These are phyloP conservation scores for Jacaranda mimosifolia DNA, from an alignment of 257 asterid species.

Conservation along the genomic window DNA sequence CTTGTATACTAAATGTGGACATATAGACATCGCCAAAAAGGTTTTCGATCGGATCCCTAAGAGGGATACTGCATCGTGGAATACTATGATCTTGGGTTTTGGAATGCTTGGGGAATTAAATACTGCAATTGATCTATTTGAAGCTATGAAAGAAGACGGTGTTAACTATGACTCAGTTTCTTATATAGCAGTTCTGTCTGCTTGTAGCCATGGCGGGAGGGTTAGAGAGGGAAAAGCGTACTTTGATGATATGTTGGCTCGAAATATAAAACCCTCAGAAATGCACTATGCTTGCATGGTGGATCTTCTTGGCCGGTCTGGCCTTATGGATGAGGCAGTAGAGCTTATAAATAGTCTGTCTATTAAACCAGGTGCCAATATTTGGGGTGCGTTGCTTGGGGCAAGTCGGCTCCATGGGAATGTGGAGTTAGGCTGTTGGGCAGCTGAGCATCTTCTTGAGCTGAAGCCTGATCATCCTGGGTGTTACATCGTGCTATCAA, in stretches of 20 bases:
- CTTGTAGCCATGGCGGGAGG: slow-evolving; percentile 79
- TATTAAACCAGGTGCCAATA: slow-evolving; percentile 51
- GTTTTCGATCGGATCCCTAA: slow-evolving; percentile 57
- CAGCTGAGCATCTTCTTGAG: slow-evolving; percentile 67
- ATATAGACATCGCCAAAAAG: slow-evolving; percentile 54
- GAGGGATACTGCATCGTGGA: slow-evolving; percentile 77
- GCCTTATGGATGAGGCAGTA: slow-evolving; percentile 67
- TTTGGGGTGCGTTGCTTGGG: slow-evolving; percentile 88
- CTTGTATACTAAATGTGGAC: slow-evolving; percentile 72
- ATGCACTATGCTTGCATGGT: slow-evolving; percentile 90
- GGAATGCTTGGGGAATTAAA: slow-evolving; percentile 73
- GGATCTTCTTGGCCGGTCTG: slow-evolving; percentile 80
- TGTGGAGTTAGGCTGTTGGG: slow-evolving; percentile 77
- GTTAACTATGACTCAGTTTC: slow-evolving; percentile 64
- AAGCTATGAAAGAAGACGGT: slow-evolving; percentile 58
- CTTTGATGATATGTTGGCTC: slow-evolving; percentile 64
- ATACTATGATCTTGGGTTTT: slow-evolving; percentile 75
- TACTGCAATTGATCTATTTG: slow-evolving; percentile 66
- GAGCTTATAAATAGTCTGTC: slow-evolving; percentile 55
- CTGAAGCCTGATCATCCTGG: slow-evolving; percentile 78
- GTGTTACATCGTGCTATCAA: slow-evolving; percentile 69
- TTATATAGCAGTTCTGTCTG: slow-evolving; percentile 69
- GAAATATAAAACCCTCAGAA: slow-evolving; percentile 60
- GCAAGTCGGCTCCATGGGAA: slow-evolving; percentile 71
- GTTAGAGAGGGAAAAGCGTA: slow-evolving; percentile 58